A percentile compares a stretch with the other conserved stretches of the same genome.
phyloP scores from a whole-genome alignment of 495 filamentous ascomycete species.

The Annulohypoxylon bovei region DNA sequence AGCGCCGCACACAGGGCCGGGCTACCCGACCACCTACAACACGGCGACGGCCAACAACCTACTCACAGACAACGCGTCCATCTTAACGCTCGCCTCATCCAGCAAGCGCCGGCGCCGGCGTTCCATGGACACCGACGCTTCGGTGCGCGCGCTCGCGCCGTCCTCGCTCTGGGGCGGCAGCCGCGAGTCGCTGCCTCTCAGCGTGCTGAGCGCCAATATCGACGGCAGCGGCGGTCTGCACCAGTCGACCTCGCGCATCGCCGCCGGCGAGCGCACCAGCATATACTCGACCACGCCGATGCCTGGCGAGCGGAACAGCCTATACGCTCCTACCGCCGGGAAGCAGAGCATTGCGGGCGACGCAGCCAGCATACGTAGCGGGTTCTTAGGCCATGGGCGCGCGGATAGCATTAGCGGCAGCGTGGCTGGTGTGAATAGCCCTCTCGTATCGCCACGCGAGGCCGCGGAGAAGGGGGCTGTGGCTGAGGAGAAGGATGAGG shows the following conservation, averaged over 20 bases:
- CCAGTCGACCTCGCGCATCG: conserved; percentile 70
- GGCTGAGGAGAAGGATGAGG: conserved; percentile 45
- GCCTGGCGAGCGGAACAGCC: conserved; percentile 80
- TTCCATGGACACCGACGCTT: conserved; percentile 95
- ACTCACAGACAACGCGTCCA: conserved; percentile 92
- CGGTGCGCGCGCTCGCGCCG: conserved; percentile 89
- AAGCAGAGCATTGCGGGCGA: conserved; percentile 74
- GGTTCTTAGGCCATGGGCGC: conserved; percentile 75
- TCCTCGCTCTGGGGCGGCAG: conserved; percentile 93
- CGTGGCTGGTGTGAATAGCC: conserved; percentile 71
- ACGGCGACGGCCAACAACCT: conserved; percentile 92
- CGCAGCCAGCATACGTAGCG: conserved; percentile 81
- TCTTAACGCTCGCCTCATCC: conserved; percentile 94
- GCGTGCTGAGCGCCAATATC: conserved; percentile 82
- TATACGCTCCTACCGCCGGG: conserved; percentile 68
- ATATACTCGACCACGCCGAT: conserved; percentile 83
- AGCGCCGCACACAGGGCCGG: conserved; percentile 57
- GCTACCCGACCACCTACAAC: conserved; percentile 83
- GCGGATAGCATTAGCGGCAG: conserved; percentile 86
- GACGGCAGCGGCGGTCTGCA: conserved; percentile 59
- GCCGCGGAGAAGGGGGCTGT: conserved; percentile 45
- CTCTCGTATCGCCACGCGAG: conserved; percentile 67
- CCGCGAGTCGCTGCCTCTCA: conserved; percentile 85
- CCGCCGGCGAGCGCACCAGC: conserved; percentile 73
- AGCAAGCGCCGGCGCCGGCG: conserved; percentile 89